Percentiles rank a stretch among this genome's conserved stretches.
These are phyloP conservation scores for Plenodomus tracheiphilus DNA, from an alignment of 2,329 filamentous ascomycete species.

Conservation along the genomic window DNA sequence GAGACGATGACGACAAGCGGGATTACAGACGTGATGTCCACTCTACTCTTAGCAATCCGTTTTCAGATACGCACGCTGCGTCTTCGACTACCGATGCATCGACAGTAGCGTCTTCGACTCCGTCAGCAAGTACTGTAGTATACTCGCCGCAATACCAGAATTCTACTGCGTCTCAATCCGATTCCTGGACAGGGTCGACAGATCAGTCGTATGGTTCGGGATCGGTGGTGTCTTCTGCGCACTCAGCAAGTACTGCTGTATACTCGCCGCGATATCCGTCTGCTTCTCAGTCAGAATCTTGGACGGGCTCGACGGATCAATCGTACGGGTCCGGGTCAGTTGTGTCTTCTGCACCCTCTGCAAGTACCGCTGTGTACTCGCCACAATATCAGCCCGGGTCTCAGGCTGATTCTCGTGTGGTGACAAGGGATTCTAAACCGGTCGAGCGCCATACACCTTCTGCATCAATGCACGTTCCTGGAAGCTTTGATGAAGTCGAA, in stretches of 20 bases:
- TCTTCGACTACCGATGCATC: constrained; percentile 24
- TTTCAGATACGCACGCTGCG: constrained; percentile 29
- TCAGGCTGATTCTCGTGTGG: neutral
- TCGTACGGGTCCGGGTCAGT: neutral
- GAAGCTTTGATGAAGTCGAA: constrained; percentile 57
- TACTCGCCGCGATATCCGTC: constrained; percentile 47
- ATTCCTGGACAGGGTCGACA: neutral
- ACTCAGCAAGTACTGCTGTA: constrained; percentile 19
- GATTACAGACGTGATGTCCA: constrained; percentile 20
- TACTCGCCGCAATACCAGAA: constrained; percentile 47
- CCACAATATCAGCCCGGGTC: neutral
- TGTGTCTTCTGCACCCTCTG: neutral
- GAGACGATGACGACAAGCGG: constrained; percentile 19
- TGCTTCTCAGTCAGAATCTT: constrained; percentile 36
- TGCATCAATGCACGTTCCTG: constrained; percentile 58
- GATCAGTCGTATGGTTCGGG: neutral
- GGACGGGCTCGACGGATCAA: neutral
- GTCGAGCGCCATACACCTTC: neutral
- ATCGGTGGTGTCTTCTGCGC: constrained; percentile 17
- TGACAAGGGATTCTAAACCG: neutral
- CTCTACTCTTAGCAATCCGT: constrained; percentile 32
- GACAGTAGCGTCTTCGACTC: constrained; percentile 12
- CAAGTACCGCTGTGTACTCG: neutral
- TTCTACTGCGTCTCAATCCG: constrained; percentile 43
- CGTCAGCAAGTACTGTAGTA: constrained; percentile 18